phyloP scores from a whole-genome alignment of 768 basidiomycete genomes.

The Xerocomus spinulosus region DNA sequence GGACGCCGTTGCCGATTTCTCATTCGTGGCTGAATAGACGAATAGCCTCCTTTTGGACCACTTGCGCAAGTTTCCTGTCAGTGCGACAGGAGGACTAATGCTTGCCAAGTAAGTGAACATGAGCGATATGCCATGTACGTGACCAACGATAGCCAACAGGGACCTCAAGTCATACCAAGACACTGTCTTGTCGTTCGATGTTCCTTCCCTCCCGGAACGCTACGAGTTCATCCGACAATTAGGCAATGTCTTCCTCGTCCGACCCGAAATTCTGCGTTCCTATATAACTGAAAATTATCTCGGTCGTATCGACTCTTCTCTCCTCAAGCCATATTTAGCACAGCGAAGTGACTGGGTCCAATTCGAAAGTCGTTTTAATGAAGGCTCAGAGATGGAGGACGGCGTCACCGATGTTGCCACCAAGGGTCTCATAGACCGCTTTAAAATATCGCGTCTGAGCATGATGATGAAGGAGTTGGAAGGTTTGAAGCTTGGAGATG shows the following conservation, averaged over 20 bases:
- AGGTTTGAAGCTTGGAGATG: conserved; percentile 54
- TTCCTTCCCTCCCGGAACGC: conserved; percentile 83
- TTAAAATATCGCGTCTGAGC: conserved; percentile 67
- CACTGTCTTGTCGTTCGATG: conserved; percentile 71
- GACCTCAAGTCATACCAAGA: conserved; percentile 98
- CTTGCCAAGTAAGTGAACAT: conserved; percentile 79
- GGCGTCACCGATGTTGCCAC: conserved; percentile 37
- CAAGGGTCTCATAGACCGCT: conserved; percentile 50
- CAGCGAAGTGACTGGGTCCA: conserved; percentile 89
- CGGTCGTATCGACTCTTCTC: conserved; percentile 79
- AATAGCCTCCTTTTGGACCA: conserved; percentile 86
- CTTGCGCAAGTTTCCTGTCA: conserved; percentile 93
- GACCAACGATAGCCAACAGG: conserved; percentile 38
- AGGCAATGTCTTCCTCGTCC: conserved; percentile 95
- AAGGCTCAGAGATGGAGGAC: conserved; percentile 43
- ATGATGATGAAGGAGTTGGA: conserved; percentile 88
- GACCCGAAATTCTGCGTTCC: conserved; percentile 89
- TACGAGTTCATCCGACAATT: conserved; percentile 98
- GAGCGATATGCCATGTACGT: neutral
- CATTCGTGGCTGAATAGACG: conserved; percentile 9
- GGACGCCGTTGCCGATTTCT: neutral
- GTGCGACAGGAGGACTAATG: conserved; percentile 95
- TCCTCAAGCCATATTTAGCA: conserved; percentile 87
- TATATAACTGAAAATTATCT: conserved; percentile 95
- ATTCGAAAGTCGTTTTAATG: conserved; percentile 78